Percentiles rank a stretch among this genome's conserved stretches.
phyloP scores from a whole-genome alignment of 441 rosid species.

The Rhodomyrtus psidioides region DNA sequence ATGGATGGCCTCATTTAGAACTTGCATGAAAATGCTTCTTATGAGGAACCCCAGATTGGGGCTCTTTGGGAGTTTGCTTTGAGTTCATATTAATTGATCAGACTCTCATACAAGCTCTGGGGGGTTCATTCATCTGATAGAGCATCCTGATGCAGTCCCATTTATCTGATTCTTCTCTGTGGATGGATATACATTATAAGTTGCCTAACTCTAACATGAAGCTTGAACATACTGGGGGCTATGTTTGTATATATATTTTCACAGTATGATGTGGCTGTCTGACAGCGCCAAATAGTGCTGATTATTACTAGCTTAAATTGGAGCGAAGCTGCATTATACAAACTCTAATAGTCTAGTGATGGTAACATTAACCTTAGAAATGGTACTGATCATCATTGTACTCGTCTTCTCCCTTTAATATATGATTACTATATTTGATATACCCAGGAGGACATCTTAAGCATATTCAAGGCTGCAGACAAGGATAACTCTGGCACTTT shows the following conservation, averaged over 20 bases:
- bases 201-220: not conserved
- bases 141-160: not conserved
- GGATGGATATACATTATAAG: not conserved
- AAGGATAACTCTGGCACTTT: constrained; percentile 8
- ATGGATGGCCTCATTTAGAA: not conserved
- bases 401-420: not conserved
- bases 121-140: too few relatives aligned
- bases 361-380: not conserved
- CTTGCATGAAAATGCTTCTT: not conserved
- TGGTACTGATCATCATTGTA: not conserved
- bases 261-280: not conserved
- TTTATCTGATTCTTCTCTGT: not conserved
- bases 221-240: not conserved
- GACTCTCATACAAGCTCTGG: too few relatives aligned
- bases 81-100: not conserved
- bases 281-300: not conserved
- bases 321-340: not conserved
- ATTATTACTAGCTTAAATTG: not conserved
- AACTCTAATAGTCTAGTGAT: not conserved
- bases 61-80: not conserved
- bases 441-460: constrained; percentile 6
- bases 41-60: not conserved
- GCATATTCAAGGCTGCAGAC: constrained; percentile 9
- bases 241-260: not conserved
- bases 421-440: not conserved